Conservation (phyloP, 352 stramenopile species). For the Stephanocyclus meneghinianus region DNA sequence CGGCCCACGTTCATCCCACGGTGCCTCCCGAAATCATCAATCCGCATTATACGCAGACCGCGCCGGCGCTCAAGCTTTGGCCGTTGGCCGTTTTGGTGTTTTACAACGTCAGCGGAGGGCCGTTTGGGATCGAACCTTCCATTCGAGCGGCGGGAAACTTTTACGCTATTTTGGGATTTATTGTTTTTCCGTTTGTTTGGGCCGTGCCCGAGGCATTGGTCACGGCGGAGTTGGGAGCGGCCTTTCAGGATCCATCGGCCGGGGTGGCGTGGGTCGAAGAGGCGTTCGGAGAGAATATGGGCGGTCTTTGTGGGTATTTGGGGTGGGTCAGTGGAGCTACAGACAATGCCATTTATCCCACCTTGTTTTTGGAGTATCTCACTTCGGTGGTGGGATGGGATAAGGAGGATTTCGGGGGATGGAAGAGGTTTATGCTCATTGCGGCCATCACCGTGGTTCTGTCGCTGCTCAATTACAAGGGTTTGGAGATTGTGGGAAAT, state of each 20-base stretch:
- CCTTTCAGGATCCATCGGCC: slow-evolving; percentile 85
- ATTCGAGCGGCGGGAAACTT: slow-evolving; percentile 88
- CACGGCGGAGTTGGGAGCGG: slow-evolving; percentile 88
- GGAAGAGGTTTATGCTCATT: slow-evolving; percentile 46
- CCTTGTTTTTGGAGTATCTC: slow-evolving; percentile 79
- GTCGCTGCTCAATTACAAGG: slow-evolving; percentile 83
- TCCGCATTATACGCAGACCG: slow-evolving; percentile 21
- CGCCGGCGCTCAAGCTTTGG: slow-evolving; percentile 33
- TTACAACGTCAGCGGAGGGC: slow-evolving; percentile 82
- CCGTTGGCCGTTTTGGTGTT: slow-evolving; percentile 70
- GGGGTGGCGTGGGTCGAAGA: slow-evolving; percentile 85
- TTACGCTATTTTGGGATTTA: slow-evolving; percentile 86
- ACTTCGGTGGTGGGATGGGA: slow-evolving; percentile 51
- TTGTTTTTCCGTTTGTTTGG: slow-evolving; percentile 89
- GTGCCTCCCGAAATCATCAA: slow-evolving; percentile 27
- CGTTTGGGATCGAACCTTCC: slow-evolving; percentile 92
- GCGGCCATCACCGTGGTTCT: slow-evolving; percentile 51
- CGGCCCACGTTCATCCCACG: slow-evolving; percentile 11
- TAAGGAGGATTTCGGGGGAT: slow-evolving; percentile 39
- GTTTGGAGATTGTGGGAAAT: slow-evolving; percentile 88
- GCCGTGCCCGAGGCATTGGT: slow-evolving; percentile 89
- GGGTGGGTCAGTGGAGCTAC: slow-evolving; percentile 86
- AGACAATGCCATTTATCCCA: slow-evolving; percentile 89
- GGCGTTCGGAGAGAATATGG: slow-evolving; percentile 82
- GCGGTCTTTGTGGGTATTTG: slow-evolving; percentile 71